Percentiles rank a stretch among this genome's conserved stretches.
These are phyloP conservation scores for Guadua angustifolia DNA, from an alignment of 176 grass and related monocot species.

Conservation along the genomic window DNA sequence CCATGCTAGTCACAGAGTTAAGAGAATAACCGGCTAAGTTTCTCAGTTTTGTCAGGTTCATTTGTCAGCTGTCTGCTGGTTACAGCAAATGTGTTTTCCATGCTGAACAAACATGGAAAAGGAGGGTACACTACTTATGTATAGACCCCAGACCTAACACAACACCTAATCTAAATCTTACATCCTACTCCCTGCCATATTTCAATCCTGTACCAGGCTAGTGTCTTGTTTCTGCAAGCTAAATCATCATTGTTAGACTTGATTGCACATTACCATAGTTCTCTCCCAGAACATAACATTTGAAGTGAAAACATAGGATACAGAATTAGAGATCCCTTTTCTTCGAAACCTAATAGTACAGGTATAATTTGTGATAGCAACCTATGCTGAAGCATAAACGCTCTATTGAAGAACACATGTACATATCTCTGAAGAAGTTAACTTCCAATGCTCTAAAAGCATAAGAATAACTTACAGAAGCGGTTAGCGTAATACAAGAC, in stretches of 20 bases:
- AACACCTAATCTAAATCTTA: constrained; percentile 31
- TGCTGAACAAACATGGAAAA: constrained; percentile 39
- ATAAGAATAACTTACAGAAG: not conserved
- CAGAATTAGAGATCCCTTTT: not conserved
- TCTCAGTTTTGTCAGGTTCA: constrained; percentile 33
- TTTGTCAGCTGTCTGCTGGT: constrained; percentile 39
- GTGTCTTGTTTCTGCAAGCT: constrained; percentile 2
- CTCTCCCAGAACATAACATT: constrained; percentile 9
- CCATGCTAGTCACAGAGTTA: not conserved
- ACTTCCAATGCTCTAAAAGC: not conserved
- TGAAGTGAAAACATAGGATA: constrained; percentile 18
- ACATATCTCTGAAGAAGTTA: not conserved
- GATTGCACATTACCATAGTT: constrained; percentile 6
- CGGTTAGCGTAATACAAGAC: not conserved
- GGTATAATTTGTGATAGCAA: constrained; percentile 37
- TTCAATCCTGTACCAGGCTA: constrained; percentile 11
- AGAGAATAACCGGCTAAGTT: constrained; percentile 30
- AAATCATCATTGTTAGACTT: not conserved
- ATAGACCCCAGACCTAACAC: constrained; percentile 50
- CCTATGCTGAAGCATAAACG: not conserved
- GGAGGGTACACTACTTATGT: constrained; percentile 22
- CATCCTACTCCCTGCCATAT: constrained; percentile 36
- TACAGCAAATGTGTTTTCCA: constrained; percentile 36
- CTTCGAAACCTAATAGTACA: not conserved
- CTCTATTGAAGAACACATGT: not conserved